Percentiles rank a stretch among this genome's conserved stretches.
phyloP scores from a whole-genome alignment of 257 asterid species.

The Solanum rostratum region DNA sequence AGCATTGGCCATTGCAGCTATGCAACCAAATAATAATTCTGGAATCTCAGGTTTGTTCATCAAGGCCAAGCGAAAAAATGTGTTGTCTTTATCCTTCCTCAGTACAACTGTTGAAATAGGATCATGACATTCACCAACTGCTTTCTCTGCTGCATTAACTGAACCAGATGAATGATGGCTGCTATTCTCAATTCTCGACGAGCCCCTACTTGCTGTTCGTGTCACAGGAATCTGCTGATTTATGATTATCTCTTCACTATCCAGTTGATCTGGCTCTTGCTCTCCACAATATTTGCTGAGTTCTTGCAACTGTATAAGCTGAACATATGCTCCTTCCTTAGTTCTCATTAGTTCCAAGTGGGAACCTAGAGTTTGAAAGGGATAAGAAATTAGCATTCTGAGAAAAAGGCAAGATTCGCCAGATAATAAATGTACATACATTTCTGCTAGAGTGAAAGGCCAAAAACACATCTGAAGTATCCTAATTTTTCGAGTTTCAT shows the following conservation, averaged over 20 bases:
- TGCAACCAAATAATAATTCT: conserved; percentile 28
- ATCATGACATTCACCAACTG: background rate
- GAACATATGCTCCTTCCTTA: conserved; percentile 43
- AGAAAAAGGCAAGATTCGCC: background rate
- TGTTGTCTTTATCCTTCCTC: conserved; percentile 19
- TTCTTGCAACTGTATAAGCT: conserved; percentile 47
- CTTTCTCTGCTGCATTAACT: conserved; percentile 25
- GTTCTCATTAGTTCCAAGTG: conserved; percentile 32
- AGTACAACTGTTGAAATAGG: background rate
- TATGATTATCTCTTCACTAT: conserved; percentile 12
- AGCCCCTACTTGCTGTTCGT: conserved; percentile 42
- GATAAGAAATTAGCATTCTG: background rate
- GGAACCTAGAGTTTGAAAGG: conserved; percentile 22
- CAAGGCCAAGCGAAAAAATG: conserved; percentile 38
- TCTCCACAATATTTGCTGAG: conserved; percentile 25
- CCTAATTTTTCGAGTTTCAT: background rate
- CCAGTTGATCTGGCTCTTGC: conserved; percentile 18
- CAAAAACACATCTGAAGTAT: background rate
- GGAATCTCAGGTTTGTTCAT: conserved; percentile 78
- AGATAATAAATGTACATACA: background rate
- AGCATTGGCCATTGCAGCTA: conserved; percentile 60
- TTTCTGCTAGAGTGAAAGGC: background rate
- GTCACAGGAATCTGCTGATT: conserved; percentile 33
- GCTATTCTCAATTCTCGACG: conserved; percentile 47
- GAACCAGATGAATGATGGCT: conserved; percentile 38